These are phyloP conservation scores for Kuraishia hungarica DNA, from an alignment of 805 yeast species.

Conservation along the genomic window DNA sequence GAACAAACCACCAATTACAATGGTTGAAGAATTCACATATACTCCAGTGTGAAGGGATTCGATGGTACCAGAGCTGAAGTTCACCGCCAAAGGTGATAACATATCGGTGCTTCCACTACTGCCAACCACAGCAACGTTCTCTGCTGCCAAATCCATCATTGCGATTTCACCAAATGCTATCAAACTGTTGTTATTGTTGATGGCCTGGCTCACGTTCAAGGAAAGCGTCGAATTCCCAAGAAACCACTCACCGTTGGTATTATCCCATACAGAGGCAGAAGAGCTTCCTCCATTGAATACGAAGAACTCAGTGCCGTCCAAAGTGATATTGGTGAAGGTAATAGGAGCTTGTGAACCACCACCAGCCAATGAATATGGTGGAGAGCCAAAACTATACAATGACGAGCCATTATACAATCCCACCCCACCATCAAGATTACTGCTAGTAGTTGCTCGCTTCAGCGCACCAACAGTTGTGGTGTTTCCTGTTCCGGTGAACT, in stretches of 20 bases:
- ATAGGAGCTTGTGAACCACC: slow-evolving; percentile 12
- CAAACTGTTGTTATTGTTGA: slow-evolving; percentile 7
- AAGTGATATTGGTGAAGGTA: slow-evolving; percentile 23
- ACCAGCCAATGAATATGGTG: slow-evolving; percentile 13
- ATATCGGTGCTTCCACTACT: background rate
- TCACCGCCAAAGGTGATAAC: slow-evolving; percentile 17
- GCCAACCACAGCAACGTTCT: slow-evolving; percentile 9
- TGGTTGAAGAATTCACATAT: slow-evolving; percentile 38
- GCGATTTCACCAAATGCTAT: slow-evolving; percentile 11
- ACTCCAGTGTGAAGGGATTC: slow-evolving; percentile 23
- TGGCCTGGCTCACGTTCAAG: slow-evolving; percentile 23
- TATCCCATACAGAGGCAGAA: slow-evolving; percentile 31
- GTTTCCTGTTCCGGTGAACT: slow-evolving; percentile 28
- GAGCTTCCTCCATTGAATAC: slow-evolving; percentile 24
- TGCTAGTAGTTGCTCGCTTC: background rate
- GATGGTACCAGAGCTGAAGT: slow-evolving; percentile 11
- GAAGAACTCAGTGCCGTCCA: slow-evolving; percentile 31
- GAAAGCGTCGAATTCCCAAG: slow-evolving; percentile 15
- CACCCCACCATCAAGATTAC: slow-evolving; percentile 18
- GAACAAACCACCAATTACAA: slow-evolving; percentile 57
- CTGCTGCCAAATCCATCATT: slow-evolving; percentile 10
- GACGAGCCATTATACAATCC: slow-evolving; percentile 31
- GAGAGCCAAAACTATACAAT: slow-evolving; percentile 28
- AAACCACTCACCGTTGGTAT: slow-evolving; percentile 26
- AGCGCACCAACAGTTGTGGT: slow-evolving; percentile 3